Evolutionary conservation across 164 flowering plant species (phyloP), one percentile per base, ranked within the genome.

Genomic region (Nymphaea thermarum): DNA sequence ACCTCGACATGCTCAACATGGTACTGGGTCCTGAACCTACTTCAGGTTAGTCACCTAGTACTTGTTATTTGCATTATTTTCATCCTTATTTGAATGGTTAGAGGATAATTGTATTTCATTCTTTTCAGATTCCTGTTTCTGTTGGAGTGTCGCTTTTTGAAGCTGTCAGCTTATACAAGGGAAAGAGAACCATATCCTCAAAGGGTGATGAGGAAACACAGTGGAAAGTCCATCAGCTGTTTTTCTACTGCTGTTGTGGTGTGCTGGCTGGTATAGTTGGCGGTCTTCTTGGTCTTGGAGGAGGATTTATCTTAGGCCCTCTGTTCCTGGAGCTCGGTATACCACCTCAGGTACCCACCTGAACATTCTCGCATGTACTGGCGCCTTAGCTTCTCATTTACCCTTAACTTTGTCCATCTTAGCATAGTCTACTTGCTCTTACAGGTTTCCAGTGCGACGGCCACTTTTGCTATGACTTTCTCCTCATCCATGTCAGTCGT

Each of bases 401-500:
- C 7, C 55, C 12, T 47, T 7, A 47, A 47, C 12, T 12, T 47
- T 12, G 12, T 4, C 55, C 12, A 47, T 6, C 36, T 25, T 25
- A 25, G 36, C 36, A 1, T 25, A 25, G 36, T 12, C 7, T 61
- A 62, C 65, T 72, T 63, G 66, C 63, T 12, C 44, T 41, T 81
- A 76, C 84, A 91, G 98, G 98, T 93, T 55, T 87, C 98, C 64
- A 89, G 98, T 82, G 98, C 97, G 57, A 89, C 98, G 1, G 97
- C 97, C 73, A 91, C 98, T 69, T 93, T 93, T 79, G 98, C 95
- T 68, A 93, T 93, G 98, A 84, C 85, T 60, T 93, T 93, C 83
- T 93, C 98, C 57, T 91, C 98, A 17, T 91, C 98, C 44, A 93
- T 93, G 98, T 93, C 98, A 41, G 97, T 93, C 51, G 84, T 93